Percentiles rank a stretch among this genome's conserved stretches.
Evolutionary conservation across 23 red algal species (phyloP).

Genomic region (Chondrus crispus): DNA sequence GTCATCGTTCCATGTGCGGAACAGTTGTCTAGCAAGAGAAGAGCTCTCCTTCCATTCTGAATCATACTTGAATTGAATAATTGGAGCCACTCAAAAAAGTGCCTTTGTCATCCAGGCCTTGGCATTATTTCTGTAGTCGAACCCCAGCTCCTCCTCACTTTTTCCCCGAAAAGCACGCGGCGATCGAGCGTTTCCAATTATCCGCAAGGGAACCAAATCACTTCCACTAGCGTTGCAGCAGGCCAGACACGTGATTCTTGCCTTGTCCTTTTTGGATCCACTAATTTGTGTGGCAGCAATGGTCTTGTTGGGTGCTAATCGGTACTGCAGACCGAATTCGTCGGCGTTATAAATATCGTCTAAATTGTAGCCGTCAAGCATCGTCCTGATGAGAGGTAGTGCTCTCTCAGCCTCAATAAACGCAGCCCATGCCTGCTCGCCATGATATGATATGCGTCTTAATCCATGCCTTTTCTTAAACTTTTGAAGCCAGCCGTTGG

Average conservation of each 20-base stretch:
- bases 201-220: neutral
- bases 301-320: neutral
- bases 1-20: slow-evolving; percentile 16
- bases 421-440: too few relatives aligned
- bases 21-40: slow-evolving; percentile 22
- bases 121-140: slow-evolving; percentile 14
- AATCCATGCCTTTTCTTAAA: too few relatives aligned
- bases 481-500: too few relatives aligned
- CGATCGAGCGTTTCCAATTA: slow-evolving; percentile 8
- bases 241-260: neutral
- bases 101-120: slow-evolving; percentile 29
- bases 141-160: neutral
- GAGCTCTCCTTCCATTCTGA: neutral
- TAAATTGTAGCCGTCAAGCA: too few relatives aligned
- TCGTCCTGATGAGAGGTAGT: too few relatives aligned
- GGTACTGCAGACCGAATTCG: slow-evolving; percentile 38
- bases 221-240: slow-evolving; percentile 29
- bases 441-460: too few relatives aligned
- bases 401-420: too few relatives aligned
- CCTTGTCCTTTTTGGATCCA: neutral
- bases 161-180: neutral
- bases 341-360: slow-evolving; percentile 25
- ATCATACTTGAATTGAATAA: slow-evolving; percentile 6
- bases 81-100: slow-evolving; percentile 36
- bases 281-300: neutral